Evolutionary conservation across 306 rosid genomes (phyloP).

Genomic region (Quercus rubra): DNA sequence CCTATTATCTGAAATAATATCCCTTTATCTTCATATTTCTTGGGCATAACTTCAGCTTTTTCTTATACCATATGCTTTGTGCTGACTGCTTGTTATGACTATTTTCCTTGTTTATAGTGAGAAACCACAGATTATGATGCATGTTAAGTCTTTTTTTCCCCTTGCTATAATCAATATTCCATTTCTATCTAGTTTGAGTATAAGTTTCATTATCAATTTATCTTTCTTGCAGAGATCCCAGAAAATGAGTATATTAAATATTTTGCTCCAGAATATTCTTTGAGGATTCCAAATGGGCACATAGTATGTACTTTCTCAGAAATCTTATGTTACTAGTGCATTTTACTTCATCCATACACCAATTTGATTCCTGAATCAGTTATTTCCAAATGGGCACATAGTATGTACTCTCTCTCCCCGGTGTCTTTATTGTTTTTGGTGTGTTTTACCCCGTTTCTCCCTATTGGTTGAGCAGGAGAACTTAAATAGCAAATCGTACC

Average conservation of each 20-base stretch:
- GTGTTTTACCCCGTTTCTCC: slow-evolving; percentile 18
- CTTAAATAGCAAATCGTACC: slow-evolving; percentile 85
- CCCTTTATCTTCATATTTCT: not conserved
- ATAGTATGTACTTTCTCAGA: slow-evolving; percentile 55
- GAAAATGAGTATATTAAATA: slow-evolving; percentile 87
- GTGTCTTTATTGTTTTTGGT: not conserved
- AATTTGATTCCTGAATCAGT: no score
- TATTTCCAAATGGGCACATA: no score
- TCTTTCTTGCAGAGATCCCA: slow-evolving; percentile 83
- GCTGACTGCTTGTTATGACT: not conserved
- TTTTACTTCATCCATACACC: not conserved
- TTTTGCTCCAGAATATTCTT: slow-evolving; percentile 78
- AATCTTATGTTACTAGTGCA: slow-evolving; percentile 8
- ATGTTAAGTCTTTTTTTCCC: not conserved
- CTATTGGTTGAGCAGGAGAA: slow-evolving; percentile 63
- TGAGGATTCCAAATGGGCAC: slow-evolving; percentile 84
- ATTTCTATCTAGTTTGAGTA: slow-evolving; percentile 8
- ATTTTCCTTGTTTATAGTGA: no score
- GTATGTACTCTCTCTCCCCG: not conserved
- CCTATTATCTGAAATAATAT: not conserved
- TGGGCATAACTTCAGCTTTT: not conserved
- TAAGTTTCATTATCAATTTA: not conserved
- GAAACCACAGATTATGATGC: not conserved
- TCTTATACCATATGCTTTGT: not conserved
- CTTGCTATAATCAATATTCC: not conserved